These are phyloP conservation scores for Microbotryomycetes sp. DNA, from an alignment of 1,284 basidiomycete species.

Conservation along the genomic window DNA sequence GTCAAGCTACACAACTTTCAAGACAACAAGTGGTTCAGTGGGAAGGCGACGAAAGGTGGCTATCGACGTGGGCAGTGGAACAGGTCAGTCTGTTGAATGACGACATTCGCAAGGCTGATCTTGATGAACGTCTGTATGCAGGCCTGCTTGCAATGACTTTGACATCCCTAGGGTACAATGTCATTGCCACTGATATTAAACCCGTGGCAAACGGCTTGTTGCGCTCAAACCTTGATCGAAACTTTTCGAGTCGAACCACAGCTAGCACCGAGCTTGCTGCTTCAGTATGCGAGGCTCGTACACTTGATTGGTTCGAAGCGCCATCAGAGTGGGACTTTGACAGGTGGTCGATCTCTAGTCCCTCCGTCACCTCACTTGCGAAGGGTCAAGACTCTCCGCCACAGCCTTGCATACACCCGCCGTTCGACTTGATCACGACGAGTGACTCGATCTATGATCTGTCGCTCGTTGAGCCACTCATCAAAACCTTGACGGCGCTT, in stretches of 20 bases:
- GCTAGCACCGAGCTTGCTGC: background rate
- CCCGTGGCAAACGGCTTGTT: constrained; percentile 64
- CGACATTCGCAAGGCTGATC: background rate
- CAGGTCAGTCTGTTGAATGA: constrained; percentile 48
- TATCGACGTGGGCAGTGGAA: constrained; percentile 75
- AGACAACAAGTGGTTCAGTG: constrained; percentile 34
- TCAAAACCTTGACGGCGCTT: constrained; percentile 58
- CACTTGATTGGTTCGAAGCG: constrained; percentile 55
- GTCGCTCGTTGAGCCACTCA: constrained; percentile 60
- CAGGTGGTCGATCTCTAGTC: background rate
- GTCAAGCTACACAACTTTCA: constrained; percentile 12
- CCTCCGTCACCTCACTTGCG: background rate
- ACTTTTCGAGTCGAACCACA: constrained; percentile 38
- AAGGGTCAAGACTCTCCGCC: background rate
- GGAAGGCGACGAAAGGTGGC: constrained; percentile 43
- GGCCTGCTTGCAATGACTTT: constrained; percentile 52
- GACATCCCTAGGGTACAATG: constrained; percentile 63
- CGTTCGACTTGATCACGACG: constrained; percentile 70
- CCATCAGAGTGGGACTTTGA: constrained; percentile 49
- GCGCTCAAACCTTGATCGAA: constrained; percentile 55
- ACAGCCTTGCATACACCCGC: constrained; percentile 38
- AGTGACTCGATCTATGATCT: constrained; percentile 75
- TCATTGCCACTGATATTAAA: constrained; percentile 70
- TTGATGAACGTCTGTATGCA: background rate
- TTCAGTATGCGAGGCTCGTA: constrained; percentile 41